Base-by-base conservation (phyloP, 805 yeast species). In the Yamadazyma takamatsuzukensis region DNA sequence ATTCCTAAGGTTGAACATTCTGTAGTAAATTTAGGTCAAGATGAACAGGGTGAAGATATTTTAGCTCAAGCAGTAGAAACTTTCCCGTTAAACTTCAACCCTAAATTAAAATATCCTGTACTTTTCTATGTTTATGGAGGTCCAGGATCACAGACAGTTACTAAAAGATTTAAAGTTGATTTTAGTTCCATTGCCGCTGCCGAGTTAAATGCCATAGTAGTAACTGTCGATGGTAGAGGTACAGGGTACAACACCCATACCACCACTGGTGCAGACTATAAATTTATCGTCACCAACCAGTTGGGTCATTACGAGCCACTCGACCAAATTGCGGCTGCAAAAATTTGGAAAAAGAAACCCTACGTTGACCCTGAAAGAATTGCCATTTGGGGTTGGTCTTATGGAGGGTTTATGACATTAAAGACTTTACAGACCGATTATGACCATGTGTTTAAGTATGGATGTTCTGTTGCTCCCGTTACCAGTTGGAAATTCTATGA, bases 321-420 rank as follows among this genome's bases (percentile, higher is more conserved):
- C 17, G 98, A 93, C 56, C 97, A 90, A 59, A 83, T 93, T 23
- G 62, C 76, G 0, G 95, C 94, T 4, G 98, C 95, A 2, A 75
- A 76, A 43, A 42, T 68, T 1, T 90, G 93, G 83, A 69, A 76
- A 3, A 29, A 59, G 4, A 74, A 72, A 45, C 38, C 67, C 2
- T 90, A 81, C 49, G 82, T 93, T 25, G 81, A 83, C 49, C 45
- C 45, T 3, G 62, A 70, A 3, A 72, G 76, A 39, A 78, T 86
- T 9, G 94, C 95, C 0, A 76, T 90, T 34, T 93, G 97, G 90
- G 98, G 98, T 6, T 93, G 98, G 98, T 84, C 95, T 15, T 93
- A 90, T 54, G 98, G 98, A 29, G 98, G 97, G 0, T 93, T 77
- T 53, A 73, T 87, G 70, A 88, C 98, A 0, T 70, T 93, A 47